Evolutionary conservation across 345 rosid genomes (phyloP), one percentile per base, ranked within the genome.

Genomic region (Noccaea caerulescens): DNA sequence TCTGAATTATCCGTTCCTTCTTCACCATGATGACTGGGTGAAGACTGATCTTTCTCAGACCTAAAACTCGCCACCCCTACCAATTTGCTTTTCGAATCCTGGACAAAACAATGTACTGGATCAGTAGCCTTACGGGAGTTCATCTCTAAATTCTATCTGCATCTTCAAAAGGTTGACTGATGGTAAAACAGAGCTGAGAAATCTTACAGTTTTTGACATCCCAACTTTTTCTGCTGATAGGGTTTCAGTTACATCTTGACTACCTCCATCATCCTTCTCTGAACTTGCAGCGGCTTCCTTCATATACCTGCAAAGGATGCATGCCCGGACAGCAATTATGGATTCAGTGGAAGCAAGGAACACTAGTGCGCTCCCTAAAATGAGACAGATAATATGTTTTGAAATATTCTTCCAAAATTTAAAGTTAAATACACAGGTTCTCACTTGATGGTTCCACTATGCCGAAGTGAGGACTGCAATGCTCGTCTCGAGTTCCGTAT

Each of bases 401-500:
- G 16, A 30, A 47, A 30, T 46, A 20, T 55, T 54, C 46, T 38
- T 63, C 38, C 59, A 43, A 45, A 36, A 27, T 13, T 42, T 33
- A 25, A 16, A 61, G 44, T 52, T 49, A 46, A 44, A 30, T 54
- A 38, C 33, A 58, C 57, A 49, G 34, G 23, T 63, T 63, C 68
- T 77, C 52, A 95, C 99, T 91, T 92, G 61, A 88, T 68, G 27
- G 93, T 79, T 72, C 87, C 93, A 80, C 84, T 90, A 63, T 88
- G 92, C 56, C 96, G 89, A 68, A 92, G 81, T 81, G 95, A 82
- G 77, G 99, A 87, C 78, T 92, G 96, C 77, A 92, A 84, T 43
- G 87, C 93, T 58, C 92, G 92, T 77, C 91, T 84, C 73, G 81
- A 88, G 68, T 90, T 92, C 66, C 81, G 87, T 81, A 95, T 92